phyloP scores from a whole-genome alignment of 345 rosid genomes.

The Ceriops decandra region DNA sequence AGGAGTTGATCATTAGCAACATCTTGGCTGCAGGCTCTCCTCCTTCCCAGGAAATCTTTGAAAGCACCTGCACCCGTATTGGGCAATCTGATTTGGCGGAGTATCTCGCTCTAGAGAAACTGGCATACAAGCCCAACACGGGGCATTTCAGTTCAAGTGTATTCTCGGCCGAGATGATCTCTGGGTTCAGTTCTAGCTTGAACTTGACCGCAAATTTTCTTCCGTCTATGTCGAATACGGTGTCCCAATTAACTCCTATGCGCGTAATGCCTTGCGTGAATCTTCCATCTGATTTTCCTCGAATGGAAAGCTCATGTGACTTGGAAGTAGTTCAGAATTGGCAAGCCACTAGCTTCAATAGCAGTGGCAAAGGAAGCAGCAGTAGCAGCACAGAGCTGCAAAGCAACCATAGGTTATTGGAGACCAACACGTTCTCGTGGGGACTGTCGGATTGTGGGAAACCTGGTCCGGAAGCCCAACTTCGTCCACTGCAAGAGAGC shows the following conservation, averaged over 20 bases:
- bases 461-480: slow-evolving; percentile 20
- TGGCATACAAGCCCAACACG: slow-evolving; percentile 39
- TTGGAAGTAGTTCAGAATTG: slow-evolving; percentile 28
- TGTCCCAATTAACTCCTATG: slow-evolving; percentile 34
- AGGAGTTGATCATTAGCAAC: no score
- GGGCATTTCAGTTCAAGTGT: slow-evolving; percentile 42
- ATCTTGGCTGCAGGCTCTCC: slow-evolving; percentile 21
- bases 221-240: slow-evolving; percentile 35
- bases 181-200: slow-evolving; percentile 29
- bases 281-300: slow-evolving; percentile 42
- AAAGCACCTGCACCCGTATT: slow-evolving; percentile 23
- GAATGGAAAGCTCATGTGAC: slow-evolving; percentile 19
- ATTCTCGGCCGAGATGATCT: slow-evolving; percentile 27
- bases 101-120: slow-evolving; percentile 55
- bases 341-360: slow-evolving; percentile 30
- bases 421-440: slow-evolving; percentile 39
- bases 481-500: slow-evolving; percentile 16
- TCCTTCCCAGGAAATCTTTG: slow-evolving; percentile 41
- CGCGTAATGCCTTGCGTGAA: slow-evolving; percentile 56
- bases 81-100: slow-evolving; percentile 39
- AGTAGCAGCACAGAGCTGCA: slow-evolving; percentile 40
- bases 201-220: slow-evolving; percentile 25
- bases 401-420: slow-evolving; percentile 34
- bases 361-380: slow-evolving; percentile 31
- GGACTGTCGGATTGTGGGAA: slow-evolving; percentile 28